phyloP scores from a whole-genome alignment of 1,284 basidiomycete species.

The Coniophora puteana region DNA sequence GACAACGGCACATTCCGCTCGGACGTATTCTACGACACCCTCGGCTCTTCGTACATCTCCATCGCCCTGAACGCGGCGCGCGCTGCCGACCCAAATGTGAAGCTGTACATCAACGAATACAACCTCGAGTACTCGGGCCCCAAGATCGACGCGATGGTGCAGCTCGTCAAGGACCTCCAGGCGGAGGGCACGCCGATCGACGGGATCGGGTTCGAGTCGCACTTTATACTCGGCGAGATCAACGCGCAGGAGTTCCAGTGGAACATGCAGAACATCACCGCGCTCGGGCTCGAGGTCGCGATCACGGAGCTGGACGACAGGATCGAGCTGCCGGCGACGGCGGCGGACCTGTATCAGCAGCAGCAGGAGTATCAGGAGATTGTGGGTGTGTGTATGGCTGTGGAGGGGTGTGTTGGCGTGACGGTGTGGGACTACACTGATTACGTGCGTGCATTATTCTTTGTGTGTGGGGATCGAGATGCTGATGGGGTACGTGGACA shows the following conservation, averaged over 20 bases:
- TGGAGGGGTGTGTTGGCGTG: constrained; percentile 40
- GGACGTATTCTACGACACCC: constrained; percentile 45
- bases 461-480: not conserved
- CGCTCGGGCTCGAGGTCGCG: constrained; percentile 50
- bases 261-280: constrained; percentile 42
- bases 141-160: constrained; percentile 43
- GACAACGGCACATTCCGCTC: constrained; percentile 39
- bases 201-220: constrained; percentile 46
- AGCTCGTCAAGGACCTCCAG: constrained; percentile 41
- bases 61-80: constrained; percentile 42
- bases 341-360: constrained; percentile 44
- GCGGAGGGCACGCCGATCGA: constrained; percentile 41
- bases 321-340: constrained; percentile 47
- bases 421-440: constrained; percentile 52
- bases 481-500: not conserved
- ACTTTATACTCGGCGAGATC: constrained; percentile 47
- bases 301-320: constrained; percentile 55
- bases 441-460: constrained; percentile 23
- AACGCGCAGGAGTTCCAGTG: constrained; percentile 32
- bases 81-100: constrained; percentile 41
- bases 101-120: constrained; percentile 36
- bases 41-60: constrained; percentile 38
- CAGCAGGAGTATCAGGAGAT: constrained; percentile 41
- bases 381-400: constrained; percentile 37
- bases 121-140: constrained; percentile 33